These are phyloP conservation scores for Eucalyptus tenuipes DNA, from an alignment of 345 rosid genomes.

Conservation along the genomic window DNA sequence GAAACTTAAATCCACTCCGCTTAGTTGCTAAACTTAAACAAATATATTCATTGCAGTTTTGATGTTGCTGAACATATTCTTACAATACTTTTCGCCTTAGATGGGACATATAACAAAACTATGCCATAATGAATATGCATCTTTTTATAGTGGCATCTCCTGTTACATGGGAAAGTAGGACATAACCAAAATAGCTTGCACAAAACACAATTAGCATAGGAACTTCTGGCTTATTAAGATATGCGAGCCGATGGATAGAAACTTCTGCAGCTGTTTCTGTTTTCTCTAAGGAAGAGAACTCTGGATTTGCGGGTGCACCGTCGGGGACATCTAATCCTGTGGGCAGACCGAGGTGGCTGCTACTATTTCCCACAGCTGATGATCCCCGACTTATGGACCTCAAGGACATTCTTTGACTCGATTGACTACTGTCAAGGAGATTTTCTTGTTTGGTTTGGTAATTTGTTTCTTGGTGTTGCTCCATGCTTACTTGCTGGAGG, in stretches of 20 bases:
- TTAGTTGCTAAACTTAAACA: not conserved
- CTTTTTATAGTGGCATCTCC: not conserved
- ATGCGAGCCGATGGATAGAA: slow-evolving; percentile 43
- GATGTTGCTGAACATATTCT: not conserved
- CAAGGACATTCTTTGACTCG: slow-evolving; percentile 21
- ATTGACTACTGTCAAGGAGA: not conserved
- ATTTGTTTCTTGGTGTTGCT: slow-evolving; percentile 17
- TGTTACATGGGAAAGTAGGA: not conserved
- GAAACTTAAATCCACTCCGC: not conserved
- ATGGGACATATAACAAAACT: not conserved
- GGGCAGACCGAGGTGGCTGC: slow-evolving; percentile 48
- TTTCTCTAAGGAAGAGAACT: not conserved
- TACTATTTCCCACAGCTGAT: slow-evolving; percentile 36
- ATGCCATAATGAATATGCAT: not conserved
- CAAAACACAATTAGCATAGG: slow-evolving; percentile 20
- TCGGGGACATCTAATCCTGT: slow-evolving; percentile 21
- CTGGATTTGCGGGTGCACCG: slow-evolving; percentile 5
- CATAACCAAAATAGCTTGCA: not conserved
- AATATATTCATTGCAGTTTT: not conserved
- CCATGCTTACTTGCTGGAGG: slow-evolving; percentile 47
- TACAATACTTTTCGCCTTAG: not conserved
- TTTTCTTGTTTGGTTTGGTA: slow-evolving; percentile 10
- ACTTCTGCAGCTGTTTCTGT: slow-evolving; percentile 21
- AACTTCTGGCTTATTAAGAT: slow-evolving; percentile 75
- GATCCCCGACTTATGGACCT: slow-evolving; percentile 46